Conservation (phyloP, 2,329 filamentous ascomycete genomes). For the Lasiodiplodia citricola region DNA sequence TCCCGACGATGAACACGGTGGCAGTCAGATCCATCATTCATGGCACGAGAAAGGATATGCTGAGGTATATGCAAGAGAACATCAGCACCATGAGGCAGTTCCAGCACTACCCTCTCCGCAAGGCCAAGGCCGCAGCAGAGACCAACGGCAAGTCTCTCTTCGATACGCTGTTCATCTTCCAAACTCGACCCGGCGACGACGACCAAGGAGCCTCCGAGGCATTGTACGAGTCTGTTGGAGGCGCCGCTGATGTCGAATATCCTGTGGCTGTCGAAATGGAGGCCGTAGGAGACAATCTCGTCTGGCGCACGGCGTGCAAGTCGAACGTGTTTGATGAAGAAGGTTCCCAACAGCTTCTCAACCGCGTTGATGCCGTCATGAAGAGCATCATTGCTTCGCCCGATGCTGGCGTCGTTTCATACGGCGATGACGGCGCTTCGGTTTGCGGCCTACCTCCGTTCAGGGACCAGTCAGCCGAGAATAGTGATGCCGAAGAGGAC, state of each 20-base stretch:
- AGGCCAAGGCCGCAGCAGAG: conserved; percentile 62
- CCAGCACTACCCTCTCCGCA: conserved; percentile 78
- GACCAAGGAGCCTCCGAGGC: conserved; percentile 26
- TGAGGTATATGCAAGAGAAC: conserved; percentile 75
- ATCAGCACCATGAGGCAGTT: conserved; percentile 69
- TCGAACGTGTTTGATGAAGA: conserved; percentile 55
- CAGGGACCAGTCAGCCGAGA: conserved; percentile 33
- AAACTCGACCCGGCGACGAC: conserved; percentile 53
- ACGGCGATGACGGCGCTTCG: conserved; percentile 59
- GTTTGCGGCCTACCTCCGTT: conserved; percentile 67
- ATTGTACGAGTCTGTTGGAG: conserved; percentile 68
- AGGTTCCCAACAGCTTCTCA: conserved; percentile 59
- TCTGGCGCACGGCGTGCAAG: conserved; percentile 77
- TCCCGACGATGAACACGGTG: conserved; percentile 93
- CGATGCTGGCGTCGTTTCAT: conserved; percentile 59
- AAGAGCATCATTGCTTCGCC: conserved; percentile 58
- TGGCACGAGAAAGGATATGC: conserved; percentile 66
- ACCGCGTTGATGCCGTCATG: conserved; percentile 65
- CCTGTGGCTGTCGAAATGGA: conserved; percentile 84
- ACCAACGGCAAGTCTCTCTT: conserved; percentile 58
- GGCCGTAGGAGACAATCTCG: conserved; percentile 57
- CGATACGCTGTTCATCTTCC: conserved; percentile 70
- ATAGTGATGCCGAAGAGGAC: background rate
- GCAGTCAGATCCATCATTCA: conserved; percentile 75
- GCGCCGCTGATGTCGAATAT: conserved; percentile 75